A percentile compares a stretch with the other conserved stretches of the same genome.
These are phyloP conservation scores for Anthoceros angustus DNA, from an alignment of 225 moss, liverwort and hornwort genomes.

Conservation along the genomic window DNA sequence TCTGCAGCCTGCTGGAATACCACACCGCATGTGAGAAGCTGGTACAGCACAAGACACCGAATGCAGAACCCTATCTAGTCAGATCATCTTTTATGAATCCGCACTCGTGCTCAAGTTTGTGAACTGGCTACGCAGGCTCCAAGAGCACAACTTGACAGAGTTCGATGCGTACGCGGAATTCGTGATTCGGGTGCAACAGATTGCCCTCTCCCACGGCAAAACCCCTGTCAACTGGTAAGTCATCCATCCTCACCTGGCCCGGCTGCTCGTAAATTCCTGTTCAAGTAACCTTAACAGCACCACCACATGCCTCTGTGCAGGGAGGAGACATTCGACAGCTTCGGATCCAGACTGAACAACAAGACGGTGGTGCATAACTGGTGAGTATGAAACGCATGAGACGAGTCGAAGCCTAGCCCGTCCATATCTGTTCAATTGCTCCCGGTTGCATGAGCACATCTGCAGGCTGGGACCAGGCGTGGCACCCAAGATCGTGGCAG, in stretches of 20 bases:
- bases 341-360: background rate
- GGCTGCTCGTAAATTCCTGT: background rate
- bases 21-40: background rate
- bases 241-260: background rate
- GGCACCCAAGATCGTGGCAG: background rate
- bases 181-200: conserved; percentile 4
- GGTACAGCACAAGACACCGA: background rate
- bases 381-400: background rate
- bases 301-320: background rate
- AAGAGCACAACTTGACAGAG: background rate
- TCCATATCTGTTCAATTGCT: background rate
- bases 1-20: background rate
- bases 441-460: background rate
- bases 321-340: background rate
- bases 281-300: background rate
- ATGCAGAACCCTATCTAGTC: too few species aligned
- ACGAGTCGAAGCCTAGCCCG: too few species aligned
- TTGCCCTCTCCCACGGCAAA: background rate
- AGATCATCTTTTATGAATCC: background rate
- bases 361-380: conserved; percentile 3
- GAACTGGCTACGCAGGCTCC: background rate
- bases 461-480: conserved; percentile 4
- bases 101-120: background rate
- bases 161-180: conserved; percentile 3
- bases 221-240: conserved; percentile 4